Evolutionary conservation across 805 yeast genomes (phyloP), one percentile per base, ranked within the genome.

Genomic region (Kodamaea kaohsiungensis): DNA sequence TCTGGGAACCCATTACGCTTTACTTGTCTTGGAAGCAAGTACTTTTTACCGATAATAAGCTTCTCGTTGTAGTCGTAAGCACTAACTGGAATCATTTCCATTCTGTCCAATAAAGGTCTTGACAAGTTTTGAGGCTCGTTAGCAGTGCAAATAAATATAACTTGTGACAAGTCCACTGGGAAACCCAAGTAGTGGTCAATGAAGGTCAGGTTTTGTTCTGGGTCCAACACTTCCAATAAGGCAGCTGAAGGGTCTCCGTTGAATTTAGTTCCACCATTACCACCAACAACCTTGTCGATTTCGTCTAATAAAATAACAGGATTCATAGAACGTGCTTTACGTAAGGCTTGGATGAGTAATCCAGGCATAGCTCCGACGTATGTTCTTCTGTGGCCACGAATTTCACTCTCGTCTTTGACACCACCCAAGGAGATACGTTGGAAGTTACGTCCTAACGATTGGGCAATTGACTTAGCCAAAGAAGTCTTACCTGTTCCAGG

Each of bases 281-380:
- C 84, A 33, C 87, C 87, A 55, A 83, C 75, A 4, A 88, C 81
- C 67, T 91, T 91, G 69, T 91, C 97, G 56, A 91, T 85, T 67
- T 91, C 97, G 69, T 91, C 97, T 49, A 91, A 72, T 49, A 91
- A 73, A 53, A 91, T 86, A 16, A 91, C 89, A 0, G 96, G 96
- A 61, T 89, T 89, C 87, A 87, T 86, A 1, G 86, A 77, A 13
- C 89, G 83, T 0, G 90, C 83, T 61, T 87, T 88, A 48, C 96
- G 79, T 42, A 91, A 69, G 0, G 92, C 89, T 69, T 87, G 92
- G 30, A 89, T 80, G 25, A 91, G 73, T 46, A 88, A 74, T 7
- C 97, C 97, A 0, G 96, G 96, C 89, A 89, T 87, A 1, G 96
- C 90, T 6, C 97, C 97, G 39, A 91, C 92, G 66, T 91, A 91